These are phyloP conservation scores for Pelargonium fulgidum DNA, from an alignment of 441 rosid genomes.

Conservation along the genomic window DNA sequence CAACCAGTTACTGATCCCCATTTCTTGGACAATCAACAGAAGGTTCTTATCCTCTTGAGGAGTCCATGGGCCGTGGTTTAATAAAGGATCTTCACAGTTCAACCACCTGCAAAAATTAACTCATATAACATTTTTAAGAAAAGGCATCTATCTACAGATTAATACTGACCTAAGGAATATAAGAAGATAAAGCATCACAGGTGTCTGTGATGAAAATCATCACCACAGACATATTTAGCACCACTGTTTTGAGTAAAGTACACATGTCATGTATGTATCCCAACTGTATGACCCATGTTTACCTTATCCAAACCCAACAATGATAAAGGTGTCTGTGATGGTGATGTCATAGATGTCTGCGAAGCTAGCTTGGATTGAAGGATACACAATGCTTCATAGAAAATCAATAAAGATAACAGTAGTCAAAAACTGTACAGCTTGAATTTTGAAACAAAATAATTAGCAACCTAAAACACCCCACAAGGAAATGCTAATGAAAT, in stretches of 20 bases:
- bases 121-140: constrained; percentile 12
- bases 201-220: constrained; percentile 27
- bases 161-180: not conserved
- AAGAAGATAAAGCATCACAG: constrained; percentile 6
- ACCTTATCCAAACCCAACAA: constrained; percentile 2
- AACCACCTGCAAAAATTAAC: constrained; percentile 57
- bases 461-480: constrained; percentile 1
- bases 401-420: not conserved
- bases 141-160: not conserved
- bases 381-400: constrained; percentile 7
- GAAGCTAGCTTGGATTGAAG: constrained; percentile 9
- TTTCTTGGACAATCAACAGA: constrained; percentile 46
- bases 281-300: not conserved
- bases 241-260: constrained; percentile 3
- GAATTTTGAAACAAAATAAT: not conserved
- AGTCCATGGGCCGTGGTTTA: constrained; percentile 60
- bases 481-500: not conserved
- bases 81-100: constrained; percentile 72
- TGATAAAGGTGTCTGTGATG: too few relatives aligned
- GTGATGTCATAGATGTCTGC: constrained; percentile 7
- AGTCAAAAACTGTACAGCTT: constrained; percentile 7
- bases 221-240: constrained; percentile 23
- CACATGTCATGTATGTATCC: not conserved
- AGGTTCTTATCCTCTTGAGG: constrained; percentile 66
- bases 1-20: constrained; percentile 61